Percentiles rank a stretch among this genome's conserved stretches.
Evolutionary conservation across 768 basidiomycete species (phyloP).

Genomic region (Cystobasidium ongulense): DNA sequence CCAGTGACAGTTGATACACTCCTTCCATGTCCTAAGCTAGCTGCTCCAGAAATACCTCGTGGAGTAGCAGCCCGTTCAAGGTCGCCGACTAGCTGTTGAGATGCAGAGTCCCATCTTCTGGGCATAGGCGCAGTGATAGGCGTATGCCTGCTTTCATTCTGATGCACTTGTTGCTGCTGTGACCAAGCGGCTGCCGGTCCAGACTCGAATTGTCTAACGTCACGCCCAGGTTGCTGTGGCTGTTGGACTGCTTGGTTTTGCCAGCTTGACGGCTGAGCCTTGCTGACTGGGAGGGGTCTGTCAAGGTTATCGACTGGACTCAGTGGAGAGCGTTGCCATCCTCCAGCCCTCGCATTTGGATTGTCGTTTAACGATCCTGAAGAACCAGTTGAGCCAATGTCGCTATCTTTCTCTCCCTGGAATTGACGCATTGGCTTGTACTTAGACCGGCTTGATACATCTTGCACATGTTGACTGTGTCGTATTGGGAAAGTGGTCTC

Average conservation of each 20-base stretch:
- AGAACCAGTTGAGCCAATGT: background rate
- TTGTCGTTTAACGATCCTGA: background rate
- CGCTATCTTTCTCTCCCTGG: background rate
- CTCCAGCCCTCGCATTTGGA: background rate
- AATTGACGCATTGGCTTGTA: background rate
- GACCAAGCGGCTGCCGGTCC: background rate
- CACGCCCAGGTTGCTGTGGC: background rate
- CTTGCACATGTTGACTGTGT: background rate
- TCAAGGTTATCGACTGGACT: background rate
- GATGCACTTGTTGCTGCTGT: background rate
- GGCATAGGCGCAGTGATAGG: slow-evolving; percentile 13
- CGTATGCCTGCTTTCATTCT: background rate
- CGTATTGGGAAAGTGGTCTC: background rate
- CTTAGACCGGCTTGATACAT: background rate
- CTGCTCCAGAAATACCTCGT: background rate
- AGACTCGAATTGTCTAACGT: background rate
- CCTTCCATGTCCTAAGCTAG: background rate
- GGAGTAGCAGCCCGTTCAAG: slow-evolving; percentile 19
- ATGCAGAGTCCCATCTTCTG: background rate
- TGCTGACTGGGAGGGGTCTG: background rate
- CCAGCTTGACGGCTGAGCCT: background rate
- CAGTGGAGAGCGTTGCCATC: background rate
- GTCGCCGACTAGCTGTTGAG: background rate
- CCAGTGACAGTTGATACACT: background rate
- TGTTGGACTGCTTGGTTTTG: background rate